Base-by-base conservation (phyloP, 441 rosid genomes). In the Mallotus repandus region DNA sequence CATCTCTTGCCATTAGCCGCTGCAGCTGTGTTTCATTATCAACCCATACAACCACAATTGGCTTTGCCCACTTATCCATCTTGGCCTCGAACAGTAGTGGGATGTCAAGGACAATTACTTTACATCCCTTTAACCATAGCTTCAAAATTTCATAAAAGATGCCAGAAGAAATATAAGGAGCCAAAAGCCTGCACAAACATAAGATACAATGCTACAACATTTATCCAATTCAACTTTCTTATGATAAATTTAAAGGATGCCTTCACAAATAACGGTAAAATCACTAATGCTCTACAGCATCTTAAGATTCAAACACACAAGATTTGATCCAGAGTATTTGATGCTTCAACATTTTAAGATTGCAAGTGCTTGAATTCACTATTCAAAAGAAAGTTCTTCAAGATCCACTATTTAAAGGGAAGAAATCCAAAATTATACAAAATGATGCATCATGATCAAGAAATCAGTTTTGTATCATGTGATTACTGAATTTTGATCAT, bases 1-100 rank as follows among this genome's bases (percentile, higher is more conserved):
- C 48, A 69, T 87, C 92, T 72, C 91, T 86, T 56, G 82, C 84
- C 82, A 84, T 76, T 25, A 90, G 90, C 74, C 93, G 86, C 53
- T 13, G 52, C 4, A 72, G 69, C 43, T 72, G 75, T 22, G 75
- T 72, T 63, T 72, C 62, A 13, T 19, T n/a, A 63, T 72, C 75
- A 43, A 72, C 75, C 75, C 75, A 72, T 22, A 72, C 75, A 52
- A 72, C 69, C 16, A 72, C 45, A 38, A 32, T 63, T 3, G 75
- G 75, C 53, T 63, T 53, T 16, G 75, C 63, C 75, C 59, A 50
- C 21, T 62, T 71, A 21, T 71, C 68, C 68, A 72, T 72, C 54
- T 72, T 72, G 68, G 75, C 41, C 61, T 72, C 75, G 18, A 72
- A 72, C 5, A 72, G 7, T n/a, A 63, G 49, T 10, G 75, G 75